Conservation (phyloP, 2,329 filamentous ascomycete genomes). For the Epichloe hybrida region DNA sequence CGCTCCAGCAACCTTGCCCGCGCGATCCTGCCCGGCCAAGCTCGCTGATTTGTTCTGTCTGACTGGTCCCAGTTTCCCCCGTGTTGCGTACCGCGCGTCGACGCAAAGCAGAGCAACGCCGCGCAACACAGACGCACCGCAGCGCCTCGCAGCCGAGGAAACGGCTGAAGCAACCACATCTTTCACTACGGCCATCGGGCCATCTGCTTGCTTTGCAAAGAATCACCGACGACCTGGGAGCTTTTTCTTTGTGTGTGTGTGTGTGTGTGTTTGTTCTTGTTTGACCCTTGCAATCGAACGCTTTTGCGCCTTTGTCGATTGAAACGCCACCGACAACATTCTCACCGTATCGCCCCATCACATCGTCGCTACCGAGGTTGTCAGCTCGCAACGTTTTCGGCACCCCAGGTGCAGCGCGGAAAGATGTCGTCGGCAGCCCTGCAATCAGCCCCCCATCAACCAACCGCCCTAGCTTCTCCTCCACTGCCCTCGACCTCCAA, state of each 20-base stretch:
- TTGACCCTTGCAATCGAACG: not conserved
- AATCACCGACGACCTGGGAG: not conserved
- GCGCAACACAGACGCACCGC: slow-evolving; percentile 1
- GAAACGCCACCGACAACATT: not conserved
- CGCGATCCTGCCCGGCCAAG: not conserved
- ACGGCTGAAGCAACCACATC: not conserved
- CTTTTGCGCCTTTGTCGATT: not conserved
- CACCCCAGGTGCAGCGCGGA: slow-evolving; percentile 9
- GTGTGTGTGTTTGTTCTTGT: not conserved
- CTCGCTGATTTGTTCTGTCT: not conserved
- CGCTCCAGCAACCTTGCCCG: not conserved
- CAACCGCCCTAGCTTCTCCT: slow-evolving; percentile 34
- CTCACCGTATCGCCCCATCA: not conserved
- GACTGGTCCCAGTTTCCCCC: not conserved
- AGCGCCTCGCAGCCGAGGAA: slow-evolving; percentile 4
- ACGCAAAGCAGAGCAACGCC: not conserved
- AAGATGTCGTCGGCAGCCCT: slow-evolving; percentile 43
- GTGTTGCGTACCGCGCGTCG: slow-evolving; percentile 2
- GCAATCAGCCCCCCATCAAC: slow-evolving; percentile 44
- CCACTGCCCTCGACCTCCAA: slow-evolving; percentile 35
- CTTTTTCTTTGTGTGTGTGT: not conserved
- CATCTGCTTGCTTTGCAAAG: slow-evolving; percentile 1
- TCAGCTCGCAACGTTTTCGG: not conserved
- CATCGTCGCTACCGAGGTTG: not conserved
- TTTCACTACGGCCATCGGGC: not conserved